phyloP scores from a whole-genome alignment of 345 rosid species.

The Zanthoxylum bungeanum region DNA sequence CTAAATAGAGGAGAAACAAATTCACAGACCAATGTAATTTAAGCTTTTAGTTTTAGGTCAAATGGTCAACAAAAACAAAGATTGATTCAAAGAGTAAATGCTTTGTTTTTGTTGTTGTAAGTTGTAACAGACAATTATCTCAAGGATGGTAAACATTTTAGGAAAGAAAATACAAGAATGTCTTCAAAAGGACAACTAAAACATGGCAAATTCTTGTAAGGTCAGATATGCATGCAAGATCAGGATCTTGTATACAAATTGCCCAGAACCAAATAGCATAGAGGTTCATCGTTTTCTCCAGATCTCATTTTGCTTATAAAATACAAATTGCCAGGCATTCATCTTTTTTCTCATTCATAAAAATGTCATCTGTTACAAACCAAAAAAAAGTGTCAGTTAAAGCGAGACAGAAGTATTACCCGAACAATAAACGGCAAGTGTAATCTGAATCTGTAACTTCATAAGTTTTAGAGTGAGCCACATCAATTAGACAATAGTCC shows the following conservation, averaged over 20 bases:
- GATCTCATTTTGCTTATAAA: no score
- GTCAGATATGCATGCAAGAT: not conserved
- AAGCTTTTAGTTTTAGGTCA: no score
- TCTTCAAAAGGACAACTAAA: not conserved
- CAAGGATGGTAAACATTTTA: no score
- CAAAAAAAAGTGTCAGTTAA: not conserved
- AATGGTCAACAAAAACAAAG: no score
- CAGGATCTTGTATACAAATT: not conserved
- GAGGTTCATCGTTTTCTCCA: not conserved
- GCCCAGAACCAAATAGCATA: not conserved
- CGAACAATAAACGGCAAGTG: slow-evolving; percentile 72
- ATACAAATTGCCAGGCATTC: not conserved
- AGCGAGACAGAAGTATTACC: slow-evolving; percentile 48
- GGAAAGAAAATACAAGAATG: no score
- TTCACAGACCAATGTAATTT: no score
- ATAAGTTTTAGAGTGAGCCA: slow-evolving; percentile 67
- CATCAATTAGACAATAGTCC: slow-evolving; percentile 66
- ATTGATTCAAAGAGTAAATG: no score
- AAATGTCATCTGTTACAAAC: not conserved
- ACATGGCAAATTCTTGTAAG: not conserved
- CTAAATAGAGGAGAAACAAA: no score
- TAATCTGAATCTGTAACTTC: slow-evolving; percentile 83
- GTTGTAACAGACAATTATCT: no score
- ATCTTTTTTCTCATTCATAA: not conserved
- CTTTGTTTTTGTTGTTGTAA: no score